phyloP scores from a whole-genome alignment of 176 grass and related monocot genomes.

The Tuctoria greenei region DNA sequence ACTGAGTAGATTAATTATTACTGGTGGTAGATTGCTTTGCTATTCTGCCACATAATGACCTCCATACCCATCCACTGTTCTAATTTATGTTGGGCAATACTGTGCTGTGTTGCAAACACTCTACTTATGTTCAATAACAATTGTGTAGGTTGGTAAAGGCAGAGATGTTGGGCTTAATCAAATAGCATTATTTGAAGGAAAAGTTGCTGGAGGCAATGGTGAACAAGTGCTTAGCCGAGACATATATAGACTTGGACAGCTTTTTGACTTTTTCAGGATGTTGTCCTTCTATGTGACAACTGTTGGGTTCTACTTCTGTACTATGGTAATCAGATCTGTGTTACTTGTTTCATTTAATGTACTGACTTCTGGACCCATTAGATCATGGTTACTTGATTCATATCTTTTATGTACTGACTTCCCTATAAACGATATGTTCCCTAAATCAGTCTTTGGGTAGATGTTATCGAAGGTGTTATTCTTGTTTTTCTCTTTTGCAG shows the following conservation, averaged over 20 bases:
- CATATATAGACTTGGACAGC: slow-evolving; percentile 94
- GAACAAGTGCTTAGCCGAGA: slow-evolving; percentile 98
- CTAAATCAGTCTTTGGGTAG: not conserved
- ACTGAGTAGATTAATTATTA: slow-evolving; percentile 4
- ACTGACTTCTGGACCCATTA: not conserved
- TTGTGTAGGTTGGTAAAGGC: slow-evolving; percentile 84
- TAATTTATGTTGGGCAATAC: not conserved
- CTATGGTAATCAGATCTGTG: slow-evolving; percentile 62
- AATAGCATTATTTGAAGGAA: slow-evolving; percentile 96
- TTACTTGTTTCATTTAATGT: not conserved
- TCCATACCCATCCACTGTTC: slow-evolving; percentile 14
- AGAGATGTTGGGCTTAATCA: slow-evolving; percentile 94
- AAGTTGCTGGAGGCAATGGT: slow-evolving; percentile 93
- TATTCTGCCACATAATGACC: not conserved
- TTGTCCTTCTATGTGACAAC: slow-evolving; percentile 92
- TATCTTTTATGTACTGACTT: not conserved
- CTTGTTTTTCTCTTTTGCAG: not conserved
- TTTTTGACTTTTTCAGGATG: slow-evolving; percentile 97
- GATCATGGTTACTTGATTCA: not conserved
- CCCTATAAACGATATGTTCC: not conserved
- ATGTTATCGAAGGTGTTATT: not conserved
- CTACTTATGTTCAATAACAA: slow-evolving; percentile 26
- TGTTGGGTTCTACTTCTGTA: slow-evolving; percentile 91
- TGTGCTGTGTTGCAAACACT: not conserved
- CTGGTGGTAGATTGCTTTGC: not conserved